Percentiles rank a stretch among this genome's conserved stretches.
phyloP scores from a whole-genome alignment of 345 rosid species.

The Cochlearia excelsa region DNA sequence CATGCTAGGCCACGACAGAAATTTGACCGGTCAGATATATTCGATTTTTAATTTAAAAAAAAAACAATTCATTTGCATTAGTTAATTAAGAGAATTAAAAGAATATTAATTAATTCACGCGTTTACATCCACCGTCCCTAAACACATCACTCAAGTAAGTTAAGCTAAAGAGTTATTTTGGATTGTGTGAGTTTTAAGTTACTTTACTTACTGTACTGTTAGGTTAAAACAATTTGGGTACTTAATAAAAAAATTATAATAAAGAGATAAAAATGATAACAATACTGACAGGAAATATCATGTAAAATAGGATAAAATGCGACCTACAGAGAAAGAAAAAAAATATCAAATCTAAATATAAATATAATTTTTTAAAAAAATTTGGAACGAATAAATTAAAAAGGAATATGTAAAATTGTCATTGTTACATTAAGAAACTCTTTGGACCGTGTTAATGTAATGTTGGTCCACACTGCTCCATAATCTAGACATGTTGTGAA shows the following conservation, averaged over 20 bases:
- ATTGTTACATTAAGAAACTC: constrained; percentile 25
- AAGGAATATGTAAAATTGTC: constrained; percentile 21
- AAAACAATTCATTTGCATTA: constrained; percentile 5
- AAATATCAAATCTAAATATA: background rate
- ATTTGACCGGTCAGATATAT: constrained; percentile 28
- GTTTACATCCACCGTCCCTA: constrained; percentile 38
- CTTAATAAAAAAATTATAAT: too few relatives aligned
- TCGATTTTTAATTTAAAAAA: background rate
- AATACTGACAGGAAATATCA: constrained; percentile 13
- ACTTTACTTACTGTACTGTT: constrained; percentile 7
- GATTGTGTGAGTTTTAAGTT: constrained; percentile 21
- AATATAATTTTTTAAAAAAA: background rate
- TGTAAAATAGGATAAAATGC: constrained; percentile 11
- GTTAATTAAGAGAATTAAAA: constrained; percentile 17
- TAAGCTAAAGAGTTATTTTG: constrained; percentile 10
- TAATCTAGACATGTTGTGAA: constrained; percentile 21
- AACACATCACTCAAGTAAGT: constrained; percentile 26
- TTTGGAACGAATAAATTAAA: background rate
- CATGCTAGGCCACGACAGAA: constrained; percentile 31
- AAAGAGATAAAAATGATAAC: background rate
- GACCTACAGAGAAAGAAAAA: constrained; percentile 6
- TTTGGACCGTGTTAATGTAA: constrained; percentile 25
- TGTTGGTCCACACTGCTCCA: constrained; percentile 32
- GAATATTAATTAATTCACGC: constrained; percentile 33
- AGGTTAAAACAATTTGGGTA: background rate